Base-by-base conservation (phyloP, 2,329 filamentous ascomycete species). In the Alternaria ventricosa region DNA sequence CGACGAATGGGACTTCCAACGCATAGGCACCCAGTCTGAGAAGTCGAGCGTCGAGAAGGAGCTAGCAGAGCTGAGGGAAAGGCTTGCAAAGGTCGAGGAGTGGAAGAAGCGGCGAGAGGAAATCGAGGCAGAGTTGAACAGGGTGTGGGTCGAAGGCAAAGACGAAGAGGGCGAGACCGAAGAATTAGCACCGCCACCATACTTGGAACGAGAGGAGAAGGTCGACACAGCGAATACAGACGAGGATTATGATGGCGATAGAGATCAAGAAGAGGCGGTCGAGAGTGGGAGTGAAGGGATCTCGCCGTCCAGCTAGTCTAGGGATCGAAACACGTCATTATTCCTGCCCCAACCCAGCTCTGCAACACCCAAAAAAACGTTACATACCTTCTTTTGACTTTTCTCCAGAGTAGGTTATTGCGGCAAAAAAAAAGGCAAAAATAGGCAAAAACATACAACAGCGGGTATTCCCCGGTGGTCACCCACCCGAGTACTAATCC, bases 31-130 rank as follows among this genome's bases (percentile, higher is more conserved):
- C 0, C 93, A 94, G 76, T 88, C 91, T 63, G 96, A 99, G 84
- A 97, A 97, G 83, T 89, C 94, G 79, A 92, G 92, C 22, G 94
- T 97, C 8, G 94, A 97, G 82, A 93, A 92, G 78, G 96, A 99
- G 79, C 84, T 98, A 15, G 87, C 91, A 54, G 93, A 97, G 69
- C 85, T 99, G 46, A 88, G 90, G 28, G 93, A 95, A 78, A 87
- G 91, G 23, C 83, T 99, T 8, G 86, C 88, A 11, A 90, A 93
- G 80, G 95, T 98, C 0, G 91, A 95, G 57, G 87, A 89, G 71
- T 96, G 93, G 93, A 93, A 95, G 84, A 82, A 83, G 68, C 87
- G 96, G 55, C 88, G 89, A 36, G 86, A 89, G 55, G 92, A 94
- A 78, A 96, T 99, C 73, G 94, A 98, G 74, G 81, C 82, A 46